phyloP scores from a whole-genome alignment of 805 yeast species.

The Jamesozyma piceae region DNA sequence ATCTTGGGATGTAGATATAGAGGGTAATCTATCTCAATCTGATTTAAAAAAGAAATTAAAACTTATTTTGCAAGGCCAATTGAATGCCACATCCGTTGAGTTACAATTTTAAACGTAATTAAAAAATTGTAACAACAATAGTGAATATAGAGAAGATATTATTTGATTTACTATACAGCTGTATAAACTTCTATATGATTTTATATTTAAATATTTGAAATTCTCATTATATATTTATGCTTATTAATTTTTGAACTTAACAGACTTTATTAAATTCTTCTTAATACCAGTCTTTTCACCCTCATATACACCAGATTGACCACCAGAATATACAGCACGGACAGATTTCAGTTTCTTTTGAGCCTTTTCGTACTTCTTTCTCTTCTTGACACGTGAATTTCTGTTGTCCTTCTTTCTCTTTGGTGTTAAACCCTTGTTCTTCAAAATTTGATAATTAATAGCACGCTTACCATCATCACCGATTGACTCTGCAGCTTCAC shows the following conservation, averaged over 20 bases:
- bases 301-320: conserved; percentile 66
- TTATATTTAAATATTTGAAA: background rate
- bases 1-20: conserved; percentile 24
- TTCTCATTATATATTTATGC: background rate
- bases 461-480: conserved; percentile 90
- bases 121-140: background rate
- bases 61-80: background rate
- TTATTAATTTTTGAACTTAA: conserved; percentile 42
- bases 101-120: background rate
- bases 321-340: conserved; percentile 73
- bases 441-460: conserved; percentile 84
- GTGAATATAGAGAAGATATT: background rate
- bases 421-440: conserved; percentile 93
- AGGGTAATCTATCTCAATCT: conserved; percentile 5
- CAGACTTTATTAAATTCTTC: conserved; percentile 83
- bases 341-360: conserved; percentile 86
- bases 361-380: conserved; percentile 91
- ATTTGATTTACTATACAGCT: conserved; percentile 1
- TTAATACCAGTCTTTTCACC: conserved; percentile 98
- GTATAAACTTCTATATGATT: background rate
- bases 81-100: background rate
- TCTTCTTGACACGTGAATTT: conserved; percentile 95
- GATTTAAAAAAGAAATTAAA: conserved; percentile 8
- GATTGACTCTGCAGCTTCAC: conserved; percentile 51
- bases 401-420: conserved; percentile 88